These are phyloP conservation scores for Wickerhamomyces kurtzmanii DNA, from an alignment of 805 yeast species.

Conservation along the genomic window DNA sequence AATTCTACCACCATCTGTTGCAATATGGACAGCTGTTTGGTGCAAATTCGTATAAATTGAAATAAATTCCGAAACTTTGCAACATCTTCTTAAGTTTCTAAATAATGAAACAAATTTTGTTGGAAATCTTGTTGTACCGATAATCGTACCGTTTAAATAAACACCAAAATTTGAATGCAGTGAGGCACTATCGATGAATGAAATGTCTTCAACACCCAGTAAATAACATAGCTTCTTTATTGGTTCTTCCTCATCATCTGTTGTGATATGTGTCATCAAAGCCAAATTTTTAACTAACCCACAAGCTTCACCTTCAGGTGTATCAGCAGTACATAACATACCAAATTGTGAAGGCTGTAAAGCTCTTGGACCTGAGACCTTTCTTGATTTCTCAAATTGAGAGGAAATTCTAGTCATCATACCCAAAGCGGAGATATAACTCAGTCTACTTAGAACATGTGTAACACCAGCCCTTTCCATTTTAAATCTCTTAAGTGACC, in stretches of 20 bases:
- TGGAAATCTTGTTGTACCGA: conserved; percentile 86
- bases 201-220: conserved; percentile 85
- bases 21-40: conserved; percentile 90
- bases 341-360: conserved; percentile 98
- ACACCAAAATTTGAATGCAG: conserved; percentile 79
- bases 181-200: conserved; percentile 72
- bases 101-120: conserved; percentile 71
- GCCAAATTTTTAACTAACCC: conserved; percentile 96
- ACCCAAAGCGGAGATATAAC: conserved; percentile 91
- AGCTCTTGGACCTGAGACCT: conserved; percentile 98
- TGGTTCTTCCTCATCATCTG: conserved; percentile 95
- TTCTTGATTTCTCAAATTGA: conserved; percentile 96
- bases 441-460: conserved; percentile 83
- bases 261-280: conserved; percentile 96
- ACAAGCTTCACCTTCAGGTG: conserved; percentile 99
- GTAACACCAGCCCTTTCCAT: conserved; percentile 99
- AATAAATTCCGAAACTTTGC: conserved; percentile 81
- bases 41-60: conserved; percentile 86
- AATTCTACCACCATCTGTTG: conserved; percentile 98
- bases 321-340: conserved; percentile 97
- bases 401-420: conserved; percentile 99
- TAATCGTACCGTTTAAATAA: conserved; percentile 85
- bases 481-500: conserved; percentile 97
- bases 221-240: conserved; percentile 65
- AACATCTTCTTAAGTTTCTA: conserved; percentile 72